Evolutionary conservation across 306 rosid genomes (phyloP).

Genomic region (Castanopsis chinensis): DNA sequence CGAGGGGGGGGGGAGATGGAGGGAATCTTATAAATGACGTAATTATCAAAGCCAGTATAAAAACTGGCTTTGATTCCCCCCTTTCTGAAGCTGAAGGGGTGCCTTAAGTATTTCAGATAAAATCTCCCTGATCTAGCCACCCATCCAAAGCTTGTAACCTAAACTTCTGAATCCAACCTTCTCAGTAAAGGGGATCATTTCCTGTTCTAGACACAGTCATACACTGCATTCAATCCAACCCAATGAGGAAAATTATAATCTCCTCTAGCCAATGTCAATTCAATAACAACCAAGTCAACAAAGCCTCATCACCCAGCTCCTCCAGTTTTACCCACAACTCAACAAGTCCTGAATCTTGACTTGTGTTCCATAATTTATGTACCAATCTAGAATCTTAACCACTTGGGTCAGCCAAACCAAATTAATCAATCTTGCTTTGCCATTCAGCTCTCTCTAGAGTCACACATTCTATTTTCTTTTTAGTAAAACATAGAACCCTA

Average conservation of each 20-base stretch:
- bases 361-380: not conserved
- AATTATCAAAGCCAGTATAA: not conserved
- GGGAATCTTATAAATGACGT: not conserved
- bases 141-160: not conserved
- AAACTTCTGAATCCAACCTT: not conserved
- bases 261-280: not conserved
- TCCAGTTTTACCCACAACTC: not conserved
- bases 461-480: not conserved
- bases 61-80: not conserved
- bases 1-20: fast-evolving
- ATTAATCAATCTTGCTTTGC: not conserved
- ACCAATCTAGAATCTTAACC: not conserved
- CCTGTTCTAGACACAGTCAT: too few species aligned
- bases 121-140: not conserved
- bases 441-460: not conserved
- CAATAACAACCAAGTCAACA: not conserved
- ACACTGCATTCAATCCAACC: not conserved
- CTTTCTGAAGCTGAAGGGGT: not conserved
- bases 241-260: not conserved
- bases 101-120: not conserved
- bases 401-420: not conserved
- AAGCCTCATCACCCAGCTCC: not conserved
- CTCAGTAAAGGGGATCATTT: too few species aligned
- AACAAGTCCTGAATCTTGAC: not conserved
- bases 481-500: not conserved